Conservation (phyloP, 306 rosid species). For the Vigna hirtella region DNA sequence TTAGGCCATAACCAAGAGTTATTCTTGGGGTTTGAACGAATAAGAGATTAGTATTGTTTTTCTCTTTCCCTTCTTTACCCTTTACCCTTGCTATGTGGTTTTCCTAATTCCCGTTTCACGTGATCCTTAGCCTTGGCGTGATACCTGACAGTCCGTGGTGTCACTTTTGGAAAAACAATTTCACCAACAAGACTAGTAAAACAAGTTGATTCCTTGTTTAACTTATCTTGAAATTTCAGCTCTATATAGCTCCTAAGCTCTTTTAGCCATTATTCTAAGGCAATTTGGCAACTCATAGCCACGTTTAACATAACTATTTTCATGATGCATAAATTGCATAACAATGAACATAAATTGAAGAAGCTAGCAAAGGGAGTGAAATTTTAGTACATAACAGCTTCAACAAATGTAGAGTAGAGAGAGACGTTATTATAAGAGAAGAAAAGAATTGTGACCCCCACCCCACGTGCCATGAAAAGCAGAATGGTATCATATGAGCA, state of each 20-base stretch:
- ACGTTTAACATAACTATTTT: conserved; percentile 6
- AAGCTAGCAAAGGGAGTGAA: conserved; percentile 40
- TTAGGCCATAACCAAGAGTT: conserved; percentile 65
- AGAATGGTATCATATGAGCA: conserved; percentile 53
- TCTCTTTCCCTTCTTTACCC: conserved; percentile 47
- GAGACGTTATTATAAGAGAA: background rate
- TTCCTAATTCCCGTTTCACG: conserved; percentile 44
- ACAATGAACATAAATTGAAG: conserved; percentile 28
- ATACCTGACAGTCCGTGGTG: conserved; percentile 41
- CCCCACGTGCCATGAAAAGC: conserved; percentile 75
- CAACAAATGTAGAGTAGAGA: background rate
- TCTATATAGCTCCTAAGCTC: conserved; percentile 39
- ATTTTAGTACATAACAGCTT: conserved; percentile 25
- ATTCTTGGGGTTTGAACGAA: conserved; percentile 64
- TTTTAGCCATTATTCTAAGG: conserved; percentile 25
- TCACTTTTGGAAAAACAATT: conserved; percentile 39
- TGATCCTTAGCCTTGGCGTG: conserved; percentile 47
- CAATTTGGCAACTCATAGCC: conserved; percentile 33
- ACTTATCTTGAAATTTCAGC: conserved; percentile 46
- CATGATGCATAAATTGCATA: conserved; percentile 25
- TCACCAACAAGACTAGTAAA: conserved; percentile 35
- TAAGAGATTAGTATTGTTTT: conserved; percentile 35
- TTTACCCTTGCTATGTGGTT: conserved; percentile 36
- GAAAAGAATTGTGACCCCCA: conserved; percentile 54
- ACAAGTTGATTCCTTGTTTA: conserved; percentile 33